These are phyloP conservation scores for Debaryomyces coudertii DNA, from an alignment of 1,139 yeast genomes.

Conservation along the genomic window DNA sequence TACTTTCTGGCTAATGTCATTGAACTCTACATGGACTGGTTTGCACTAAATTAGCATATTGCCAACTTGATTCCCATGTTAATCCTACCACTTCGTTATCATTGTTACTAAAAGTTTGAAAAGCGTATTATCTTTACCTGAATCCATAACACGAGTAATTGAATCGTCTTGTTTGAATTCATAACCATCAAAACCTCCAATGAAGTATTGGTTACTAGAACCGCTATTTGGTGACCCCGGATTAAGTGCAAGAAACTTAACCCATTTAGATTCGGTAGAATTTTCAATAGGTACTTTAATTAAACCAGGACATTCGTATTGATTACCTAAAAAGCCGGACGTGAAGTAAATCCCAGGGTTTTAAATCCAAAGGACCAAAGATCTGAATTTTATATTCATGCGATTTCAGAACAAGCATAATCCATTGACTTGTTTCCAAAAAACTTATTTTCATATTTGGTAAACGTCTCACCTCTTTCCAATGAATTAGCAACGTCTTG, in stretches of 20 bases:
- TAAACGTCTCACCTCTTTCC: slow-evolving; percentile 39
- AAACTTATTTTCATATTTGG: slow-evolving; percentile 30
- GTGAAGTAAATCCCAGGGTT: slow-evolving; percentile 31
- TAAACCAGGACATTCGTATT: slow-evolving; percentile 42
- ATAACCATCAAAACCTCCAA: slow-evolving; percentile 42
- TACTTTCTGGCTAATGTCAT: slow-evolving; percentile 32
- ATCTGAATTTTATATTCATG: slow-evolving; percentile 34
- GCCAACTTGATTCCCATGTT: slow-evolving; percentile 46
- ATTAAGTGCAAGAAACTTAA: slow-evolving; percentile 34
- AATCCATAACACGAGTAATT: slow-evolving; percentile 29
- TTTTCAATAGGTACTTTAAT: slow-evolving; percentile 26
- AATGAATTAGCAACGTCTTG: slow-evolving; percentile 35
- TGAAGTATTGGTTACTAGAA: slow-evolving; percentile 36
- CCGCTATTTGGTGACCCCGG: slow-evolving; percentile 44
- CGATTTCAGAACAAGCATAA: slow-evolving; percentile 35
- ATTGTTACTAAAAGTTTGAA: slow-evolving; percentile 29
- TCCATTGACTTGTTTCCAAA: slow-evolving; percentile 36
- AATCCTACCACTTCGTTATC: slow-evolving; percentile 26
- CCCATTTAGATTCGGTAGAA: slow-evolving; percentile 28
- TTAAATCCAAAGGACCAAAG: slow-evolving; percentile 31
- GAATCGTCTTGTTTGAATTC: slow-evolving; percentile 28
- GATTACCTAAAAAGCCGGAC: slow-evolving; percentile 35
- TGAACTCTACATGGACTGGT: slow-evolving; percentile 32
- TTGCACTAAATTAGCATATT: slow-evolving; percentile 33
- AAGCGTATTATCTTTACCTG: slow-evolving; percentile 39